Conservation (phyloP, 2,329 filamentous ascomycete species). For the Aaosphaeria pasadenensis region DNA sequence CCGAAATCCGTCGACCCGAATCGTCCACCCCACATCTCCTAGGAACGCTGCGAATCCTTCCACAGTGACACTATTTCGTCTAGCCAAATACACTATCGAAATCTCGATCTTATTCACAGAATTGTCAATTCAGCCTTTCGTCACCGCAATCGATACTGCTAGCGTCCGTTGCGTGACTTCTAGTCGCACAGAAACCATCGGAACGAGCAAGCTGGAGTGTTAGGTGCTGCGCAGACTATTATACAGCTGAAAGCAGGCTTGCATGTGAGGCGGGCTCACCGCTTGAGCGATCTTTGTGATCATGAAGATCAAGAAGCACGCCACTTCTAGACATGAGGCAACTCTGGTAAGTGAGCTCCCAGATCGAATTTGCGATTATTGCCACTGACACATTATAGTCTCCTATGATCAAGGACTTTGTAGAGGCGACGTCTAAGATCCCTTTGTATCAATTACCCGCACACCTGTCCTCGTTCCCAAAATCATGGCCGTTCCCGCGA, state of each 20-base stretch:
- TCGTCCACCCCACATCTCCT: neutral
- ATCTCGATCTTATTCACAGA: too few relatives aligned
- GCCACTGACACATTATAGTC: constrained; percentile 56
- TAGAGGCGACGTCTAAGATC: constrained; percentile 65
- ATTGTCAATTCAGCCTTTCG: too few relatives aligned
- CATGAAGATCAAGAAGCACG: constrained; percentile 57
- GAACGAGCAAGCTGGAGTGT: too few relatives aligned
- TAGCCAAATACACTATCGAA: too few relatives aligned
- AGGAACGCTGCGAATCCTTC: too few relatives aligned
- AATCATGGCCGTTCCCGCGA: constrained; percentile 89
- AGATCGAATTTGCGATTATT: neutral
- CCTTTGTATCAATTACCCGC: constrained; percentile 74
- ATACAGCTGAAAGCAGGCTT: neutral
- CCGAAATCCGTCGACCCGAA: constrained; percentile 9
- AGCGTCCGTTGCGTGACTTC: too few relatives aligned
- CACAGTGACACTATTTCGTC: too few relatives aligned
- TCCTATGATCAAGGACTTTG: constrained; percentile 79
- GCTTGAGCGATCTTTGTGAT: constrained; percentile 35
- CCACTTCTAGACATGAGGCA: constrained; percentile 53
- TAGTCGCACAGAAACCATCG: too few relatives aligned
- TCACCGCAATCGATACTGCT: too few relatives aligned
- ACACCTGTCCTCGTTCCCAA: constrained; percentile 76
- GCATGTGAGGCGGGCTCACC: constrained; percentile 34
- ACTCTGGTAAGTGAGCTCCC: constrained; percentile 41
- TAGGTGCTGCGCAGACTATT: too few relatives aligned